These are phyloP conservation scores for Globisporangium spinosum DNA, from an alignment of 352 stramenopile species.

Conservation along the genomic window DNA sequence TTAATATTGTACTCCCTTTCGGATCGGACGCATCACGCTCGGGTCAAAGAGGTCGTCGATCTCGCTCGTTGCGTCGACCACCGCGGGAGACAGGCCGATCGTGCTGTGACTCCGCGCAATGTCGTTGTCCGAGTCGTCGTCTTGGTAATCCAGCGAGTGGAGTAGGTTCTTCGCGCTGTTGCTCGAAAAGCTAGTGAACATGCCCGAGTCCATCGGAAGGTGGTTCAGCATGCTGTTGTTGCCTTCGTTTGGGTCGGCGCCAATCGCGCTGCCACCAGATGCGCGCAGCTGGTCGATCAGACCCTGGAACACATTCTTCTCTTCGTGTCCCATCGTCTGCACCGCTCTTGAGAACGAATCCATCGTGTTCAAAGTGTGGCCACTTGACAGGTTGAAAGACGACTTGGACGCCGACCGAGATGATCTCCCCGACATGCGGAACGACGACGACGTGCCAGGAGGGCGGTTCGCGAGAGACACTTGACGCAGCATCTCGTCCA, in stretches of 20 bases:
- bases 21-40: constrained; percentile 60
- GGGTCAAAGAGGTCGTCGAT: constrained; percentile 50
- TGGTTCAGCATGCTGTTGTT: constrained; percentile 27
- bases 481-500: constrained; percentile 74
- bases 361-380: constrained; percentile 21
- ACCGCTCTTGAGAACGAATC: constrained; percentile 54
- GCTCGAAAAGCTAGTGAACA: constrained; percentile 34
- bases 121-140: constrained; percentile 33
- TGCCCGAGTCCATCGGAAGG: constrained; percentile 38
- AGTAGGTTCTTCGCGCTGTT: constrained; percentile 38
- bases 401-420: constrained; percentile 23
- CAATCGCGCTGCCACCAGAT: constrained; percentile 14
- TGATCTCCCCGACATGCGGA: constrained; percentile 52
- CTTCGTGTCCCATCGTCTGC: constrained; percentile 50
- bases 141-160: constrained; percentile 32
- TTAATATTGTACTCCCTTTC: constrained; percentile 50
- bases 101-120: constrained; percentile 13
- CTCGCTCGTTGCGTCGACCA: constrained; percentile 17
- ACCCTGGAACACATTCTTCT: constrained; percentile 63
- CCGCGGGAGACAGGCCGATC: constrained; percentile 9
- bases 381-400: constrained; percentile 15
- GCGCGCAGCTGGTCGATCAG: constrained; percentile 46
- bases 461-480: constrained; percentile 58
- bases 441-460: constrained; percentile 27
- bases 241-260: constrained; percentile 10